Base-by-base conservation (phyloP, 2,329 filamentous ascomycete species). In the Fusarium humuli region DNA sequence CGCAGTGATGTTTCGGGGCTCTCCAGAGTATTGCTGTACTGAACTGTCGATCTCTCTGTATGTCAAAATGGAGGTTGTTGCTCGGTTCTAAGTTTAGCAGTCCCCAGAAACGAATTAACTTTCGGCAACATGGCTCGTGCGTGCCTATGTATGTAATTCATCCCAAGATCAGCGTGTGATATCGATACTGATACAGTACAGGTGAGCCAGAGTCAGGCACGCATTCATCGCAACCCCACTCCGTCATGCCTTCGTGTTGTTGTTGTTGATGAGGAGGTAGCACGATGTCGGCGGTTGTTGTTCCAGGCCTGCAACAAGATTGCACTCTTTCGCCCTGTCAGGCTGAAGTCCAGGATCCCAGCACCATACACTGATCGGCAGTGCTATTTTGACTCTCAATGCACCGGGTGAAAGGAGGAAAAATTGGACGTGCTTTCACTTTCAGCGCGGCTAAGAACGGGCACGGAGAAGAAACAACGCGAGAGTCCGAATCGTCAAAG, bases 71-170 rank as follows among this genome's bases (percentile, higher is more conserved):
- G 58, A 61, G 20, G 52, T 63, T 58, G 13, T 40, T 66, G 25
- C 54, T 65, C 27, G 48, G 30, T 67, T 67, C 64, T 65, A 67
- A 71, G 67, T 71, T 72, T 69, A 61, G 69, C 53, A 30, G 22
- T 44, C 57, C 47, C 46, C 18, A 50, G 30, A 29, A 27, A 57
- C 27, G 42, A 56, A 57, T 68, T 68, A 60, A 57, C 63, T 71
- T 60, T 67, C 54, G 34, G 46, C 14, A 37, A n/a, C 18, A 45
- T 71, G 59, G 72, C 65, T 72, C 63, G 70, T 69, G 70, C 65
- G 57, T 57, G 50, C 23, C 58, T 60, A 54, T 37, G 34, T 27
- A 27, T 27, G 25, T 37, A 37, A n/a, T 64, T 65, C 48, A 54
- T 63, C 55, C 46, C 48, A 34, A 34, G 34, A 22, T 44, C 57